phyloP scores from a whole-genome alignment of 352 stramenopile genomes.

The Phytophthora rubi region DNA sequence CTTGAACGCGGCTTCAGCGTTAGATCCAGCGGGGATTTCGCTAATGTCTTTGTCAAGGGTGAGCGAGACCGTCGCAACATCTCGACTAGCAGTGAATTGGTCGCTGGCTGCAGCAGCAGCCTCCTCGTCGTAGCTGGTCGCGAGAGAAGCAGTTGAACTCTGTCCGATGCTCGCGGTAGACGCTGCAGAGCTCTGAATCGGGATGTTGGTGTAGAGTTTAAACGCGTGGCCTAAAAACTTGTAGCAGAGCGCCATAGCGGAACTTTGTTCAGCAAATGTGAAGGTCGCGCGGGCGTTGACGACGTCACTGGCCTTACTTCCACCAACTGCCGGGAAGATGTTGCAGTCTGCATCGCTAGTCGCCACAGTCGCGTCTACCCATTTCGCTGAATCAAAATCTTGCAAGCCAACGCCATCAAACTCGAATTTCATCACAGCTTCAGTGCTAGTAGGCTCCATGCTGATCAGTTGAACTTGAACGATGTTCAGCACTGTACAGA shows the following conservation, averaged over 20 bases:
- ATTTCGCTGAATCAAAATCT: slow-evolving; percentile 72
- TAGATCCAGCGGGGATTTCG: slow-evolving; percentile 53
- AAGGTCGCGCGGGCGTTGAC: slow-evolving; percentile 51
- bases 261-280: slow-evolving; percentile 48
- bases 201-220: slow-evolving; percentile 57
- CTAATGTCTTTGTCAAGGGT: slow-evolving; percentile 71
- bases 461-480: slow-evolving; percentile 46
- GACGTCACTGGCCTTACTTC: slow-evolving; percentile 42
- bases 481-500: slow-evolving; percentile 66
- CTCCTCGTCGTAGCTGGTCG: slow-evolving; percentile 39
- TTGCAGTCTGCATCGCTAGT: slow-evolving; percentile 49
- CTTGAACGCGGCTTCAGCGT: slow-evolving; percentile 62
- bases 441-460: slow-evolving; percentile 35
- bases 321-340: slow-evolving; percentile 42
- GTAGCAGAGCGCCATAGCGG: slow-evolving; percentile 63
- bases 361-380: slow-evolving; percentile 40
- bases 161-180: slow-evolving; percentile 18
- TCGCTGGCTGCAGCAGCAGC: slow-evolving; percentile 33
- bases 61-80: slow-evolving; percentile 57
- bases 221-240: slow-evolving; percentile 57
- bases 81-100: slow-evolving; percentile 47
- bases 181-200: slow-evolving; percentile 43
- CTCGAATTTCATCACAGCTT: slow-evolving; percentile 60
- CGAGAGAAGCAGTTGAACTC: slow-evolving; percentile 1
- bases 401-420: slow-evolving; percentile 63